Percentiles rank a stretch among this genome's conserved stretches.
Evolutionary conservation across 768 basidiomycete species (phyloP).

Genomic region (Lyophyllum semitale): DNA sequence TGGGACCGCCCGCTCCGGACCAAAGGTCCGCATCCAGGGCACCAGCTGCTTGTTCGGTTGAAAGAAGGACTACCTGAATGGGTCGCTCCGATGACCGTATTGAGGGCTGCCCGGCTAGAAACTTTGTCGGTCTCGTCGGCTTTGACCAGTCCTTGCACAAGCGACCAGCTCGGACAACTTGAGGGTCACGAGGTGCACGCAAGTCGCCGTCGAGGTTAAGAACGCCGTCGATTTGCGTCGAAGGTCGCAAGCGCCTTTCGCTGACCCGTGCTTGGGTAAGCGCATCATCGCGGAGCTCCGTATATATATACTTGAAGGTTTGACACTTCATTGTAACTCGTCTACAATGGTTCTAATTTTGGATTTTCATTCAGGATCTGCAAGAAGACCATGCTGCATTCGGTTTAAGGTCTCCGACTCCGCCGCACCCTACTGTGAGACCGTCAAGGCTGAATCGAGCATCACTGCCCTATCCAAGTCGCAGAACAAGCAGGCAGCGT

Average conservation of each 20-base stretch:
- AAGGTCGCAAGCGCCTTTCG: conserved; percentile 99
- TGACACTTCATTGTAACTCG: conserved; percentile 10
- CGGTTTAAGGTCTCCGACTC: conserved; percentile 97
- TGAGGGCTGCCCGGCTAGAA: conserved; percentile 97
- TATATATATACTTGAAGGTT: conserved; percentile 99
- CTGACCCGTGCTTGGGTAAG: conserved; percentile 99
- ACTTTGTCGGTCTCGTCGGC: conserved; percentile 98
- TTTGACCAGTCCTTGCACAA: conserved; percentile 99
- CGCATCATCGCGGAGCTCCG: conserved; percentile 99
- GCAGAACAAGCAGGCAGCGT: conserved; percentile 99
- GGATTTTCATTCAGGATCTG: conserved; percentile 66
- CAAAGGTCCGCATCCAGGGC: conserved; percentile 98
- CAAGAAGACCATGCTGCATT: conserved; percentile 98
- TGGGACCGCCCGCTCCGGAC: conserved; percentile 93
- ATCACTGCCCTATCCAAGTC: conserved; percentile 98
- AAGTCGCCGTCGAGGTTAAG: conserved; percentile 98
- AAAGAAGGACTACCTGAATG: conserved; percentile 99
- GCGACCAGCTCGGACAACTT: conserved; percentile 98
- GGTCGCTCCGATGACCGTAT: conserved; percentile 96
- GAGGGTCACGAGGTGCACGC: conserved; percentile 99
- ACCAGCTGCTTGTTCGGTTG: conserved; percentile 98
- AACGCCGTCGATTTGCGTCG: conserved; percentile 96
- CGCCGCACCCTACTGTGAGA: conserved; percentile 97
- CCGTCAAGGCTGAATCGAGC: conserved; percentile 91
- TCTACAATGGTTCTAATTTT: background rate